Conservation (phyloP, 495 filamentous ascomycete genomes). For the Podospora anserina region DNA sequence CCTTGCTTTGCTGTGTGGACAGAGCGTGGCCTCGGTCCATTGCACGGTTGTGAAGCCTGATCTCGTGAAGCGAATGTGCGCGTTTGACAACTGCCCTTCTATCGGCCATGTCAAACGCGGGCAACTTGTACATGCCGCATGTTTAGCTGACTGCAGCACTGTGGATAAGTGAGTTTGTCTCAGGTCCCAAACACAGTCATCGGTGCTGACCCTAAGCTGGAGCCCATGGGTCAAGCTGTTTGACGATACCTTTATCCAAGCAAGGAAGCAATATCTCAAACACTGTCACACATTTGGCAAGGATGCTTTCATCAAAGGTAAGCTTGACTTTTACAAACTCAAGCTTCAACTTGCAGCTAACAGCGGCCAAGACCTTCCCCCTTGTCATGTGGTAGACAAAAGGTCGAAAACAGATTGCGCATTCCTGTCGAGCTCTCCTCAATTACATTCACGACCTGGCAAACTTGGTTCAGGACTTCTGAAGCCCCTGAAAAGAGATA, state of each 20-base stretch:
- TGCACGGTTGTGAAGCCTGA: background rate
- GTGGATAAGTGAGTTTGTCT: background rate
- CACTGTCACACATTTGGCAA: background rate
- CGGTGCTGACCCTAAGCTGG: background rate
- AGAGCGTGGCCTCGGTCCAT: background rate
- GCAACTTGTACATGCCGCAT: background rate
- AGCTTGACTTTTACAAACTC: background rate
- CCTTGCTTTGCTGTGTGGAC: background rate
- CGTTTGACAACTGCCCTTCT: slow-evolving; percentile 8
- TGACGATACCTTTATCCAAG: slow-evolving; percentile 3
- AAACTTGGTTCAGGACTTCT: slow-evolving; percentile 22
- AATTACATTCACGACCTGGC: no score
- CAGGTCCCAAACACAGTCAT: background rate
- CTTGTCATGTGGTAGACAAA: slow-evolving; percentile 67
- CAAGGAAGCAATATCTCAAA: background rate
- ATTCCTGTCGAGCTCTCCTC: slow-evolving; percentile 65
- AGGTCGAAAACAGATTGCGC: slow-evolving; percentile 81
- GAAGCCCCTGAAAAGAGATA: slow-evolving; percentile 34
- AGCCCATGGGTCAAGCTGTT: slow-evolving; percentile 2
- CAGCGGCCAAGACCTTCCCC: slow-evolving; percentile 70
- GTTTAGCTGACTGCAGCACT: slow-evolving; percentile 1
- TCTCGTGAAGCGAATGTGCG: slow-evolving; percentile 6
- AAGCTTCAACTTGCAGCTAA: slow-evolving; percentile 45
- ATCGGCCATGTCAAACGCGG: background rate
- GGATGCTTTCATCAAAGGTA: background rate